Percentiles rank a stretch among this genome's conserved stretches.
Evolutionary conservation across 1,284 basidiomycete genomes (phyloP).

Genomic region (Cutaneotrichosporon mucoides): DNA sequence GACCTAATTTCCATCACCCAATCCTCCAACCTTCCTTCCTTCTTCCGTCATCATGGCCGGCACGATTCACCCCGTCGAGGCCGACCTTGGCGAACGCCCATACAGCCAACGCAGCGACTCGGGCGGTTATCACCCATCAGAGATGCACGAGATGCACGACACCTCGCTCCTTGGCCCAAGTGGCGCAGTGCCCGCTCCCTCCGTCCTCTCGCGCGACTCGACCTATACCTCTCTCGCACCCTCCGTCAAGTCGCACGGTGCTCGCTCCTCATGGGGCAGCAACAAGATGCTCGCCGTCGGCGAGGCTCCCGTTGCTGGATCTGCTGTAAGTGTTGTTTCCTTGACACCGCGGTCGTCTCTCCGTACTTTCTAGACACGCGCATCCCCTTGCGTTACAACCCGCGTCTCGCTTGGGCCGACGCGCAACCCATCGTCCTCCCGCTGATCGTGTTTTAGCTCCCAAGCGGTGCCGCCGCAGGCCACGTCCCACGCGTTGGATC

Average conservation of each 20-base stretch:
- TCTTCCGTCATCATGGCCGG: not conserved
- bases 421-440: not conserved
- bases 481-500: slow-evolving; percentile 25
- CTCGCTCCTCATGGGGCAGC: slow-evolving; percentile 18
- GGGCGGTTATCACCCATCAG: not conserved
- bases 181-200: slow-evolving; percentile 22
- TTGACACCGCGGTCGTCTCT: no score
- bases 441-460: not conserved
- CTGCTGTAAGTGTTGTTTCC: slow-evolving; percentile 21
- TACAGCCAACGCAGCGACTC: not conserved
- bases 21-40: no score
- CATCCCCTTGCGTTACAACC: not conserved
- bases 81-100: slow-evolving; percentile 5
- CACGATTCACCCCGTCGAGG: not conserved
- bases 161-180: slow-evolving; percentile 6
- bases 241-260: slow-evolving; percentile 4
- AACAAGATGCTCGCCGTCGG: slow-evolving; percentile 24
- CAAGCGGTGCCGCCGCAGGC: not conserved
- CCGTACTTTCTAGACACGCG: no score
- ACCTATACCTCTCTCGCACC: slow-evolving; percentile 25
- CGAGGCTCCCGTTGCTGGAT: slow-evolving; percentile 23
- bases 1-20: no score
- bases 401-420: no score
- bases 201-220: slow-evolving; percentile 42
- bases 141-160: slow-evolving; percentile 3